A percentile compares a stretch with the other conserved stretches of the same genome.
These are phyloP conservation scores for Aspergillus tubingensis DNA, from an alignment of 2,329 filamentous ascomycete genomes.

Conservation along the genomic window DNA sequence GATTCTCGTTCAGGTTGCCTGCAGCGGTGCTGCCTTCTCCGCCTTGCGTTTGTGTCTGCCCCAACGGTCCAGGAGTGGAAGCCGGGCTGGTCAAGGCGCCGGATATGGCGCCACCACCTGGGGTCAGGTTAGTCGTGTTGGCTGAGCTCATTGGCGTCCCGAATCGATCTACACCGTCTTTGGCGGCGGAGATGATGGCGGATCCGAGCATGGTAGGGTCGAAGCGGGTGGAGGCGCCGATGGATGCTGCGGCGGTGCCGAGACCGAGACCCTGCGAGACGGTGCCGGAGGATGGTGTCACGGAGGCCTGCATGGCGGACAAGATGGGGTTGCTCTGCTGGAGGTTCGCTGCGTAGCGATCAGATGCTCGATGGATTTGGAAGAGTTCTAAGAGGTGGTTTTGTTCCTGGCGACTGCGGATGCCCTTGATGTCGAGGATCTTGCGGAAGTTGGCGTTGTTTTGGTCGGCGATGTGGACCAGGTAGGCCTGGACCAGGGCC, in stretches of 20 bases:
- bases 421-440: constrained; percentile 91
- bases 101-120: constrained; percentile 30
- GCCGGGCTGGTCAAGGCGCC: constrained; percentile 29
- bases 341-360: constrained; percentile 66
- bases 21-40: constrained; percentile 47
- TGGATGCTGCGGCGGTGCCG: constrained; percentile 41
- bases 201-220: constrained; percentile 82
- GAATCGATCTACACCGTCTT: constrained; percentile 78
- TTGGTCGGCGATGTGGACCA: constrained; percentile 93
- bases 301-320: constrained; percentile 57
- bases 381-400: constrained; percentile 83
- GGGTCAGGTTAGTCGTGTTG: constrained; percentile 19
- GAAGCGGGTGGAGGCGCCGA: constrained; percentile 61
- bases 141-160: constrained; percentile 59
- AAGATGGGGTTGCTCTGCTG: constrained; percentile 70
- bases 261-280: constrained; percentile 52
- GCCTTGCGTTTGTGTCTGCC: constrained; percentile 24
- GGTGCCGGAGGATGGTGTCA: constrained; percentile 36
- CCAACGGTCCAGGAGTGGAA: constrained; percentile 26
- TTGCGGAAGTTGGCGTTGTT: constrained; percentile 95
- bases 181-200: constrained; percentile 81
- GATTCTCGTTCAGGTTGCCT: constrained; percentile 82
- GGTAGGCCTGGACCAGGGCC: constrained; percentile 92
- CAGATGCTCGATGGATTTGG: constrained; percentile 73
- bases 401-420: constrained; percentile 78